phyloP scores from a whole-genome alignment of 2,329 filamentous ascomycete species.

The Canariomyces notabilis region DNA sequence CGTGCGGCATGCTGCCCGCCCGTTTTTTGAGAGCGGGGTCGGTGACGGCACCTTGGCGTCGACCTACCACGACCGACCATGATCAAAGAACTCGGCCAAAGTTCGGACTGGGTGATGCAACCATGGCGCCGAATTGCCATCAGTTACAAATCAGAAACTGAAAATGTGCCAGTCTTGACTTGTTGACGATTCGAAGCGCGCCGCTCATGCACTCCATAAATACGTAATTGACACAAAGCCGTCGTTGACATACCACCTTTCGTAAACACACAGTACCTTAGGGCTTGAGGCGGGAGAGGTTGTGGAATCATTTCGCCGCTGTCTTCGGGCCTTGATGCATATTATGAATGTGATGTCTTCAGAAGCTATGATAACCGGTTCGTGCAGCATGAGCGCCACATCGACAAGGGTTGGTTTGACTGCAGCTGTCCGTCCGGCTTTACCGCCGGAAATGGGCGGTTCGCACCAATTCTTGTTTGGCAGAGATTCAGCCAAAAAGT shows the following conservation, averaged over 20 bases:
- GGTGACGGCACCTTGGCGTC: constrained; percentile 8
- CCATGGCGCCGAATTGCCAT: constrained; percentile 15
- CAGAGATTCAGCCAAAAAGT: constrained; percentile 19
- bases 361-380: constrained; percentile 15
- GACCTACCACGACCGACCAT: too few species aligned
- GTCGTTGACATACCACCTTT: constrained; percentile 2
- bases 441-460: constrained; percentile 20
- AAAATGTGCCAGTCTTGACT: not conserved
- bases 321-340: not conserved
- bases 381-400: constrained; percentile 20
- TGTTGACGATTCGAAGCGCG: not conserved
- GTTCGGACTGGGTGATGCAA: constrained; percentile 23
- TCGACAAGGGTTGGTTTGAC: constrained; percentile 15
- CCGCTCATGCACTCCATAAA: not conserved
- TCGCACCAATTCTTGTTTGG: constrained; percentile 7
- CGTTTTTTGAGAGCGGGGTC: constrained; percentile 8
- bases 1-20: constrained; percentile 13
- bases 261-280: too few species aligned
- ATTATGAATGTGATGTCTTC: constrained; percentile 3
- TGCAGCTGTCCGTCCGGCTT: constrained; percentile 20
- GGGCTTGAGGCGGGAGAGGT: too few species aligned
- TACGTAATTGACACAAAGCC: not conserved
- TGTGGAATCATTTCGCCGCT: too few species aligned
- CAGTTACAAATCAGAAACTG: constrained; percentile 3
- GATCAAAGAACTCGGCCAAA: constrained; percentile 10